Evolutionary conservation across 73 alveolate genomes (phyloP).

Genomic region (Paramecium biaurelia): DNA sequence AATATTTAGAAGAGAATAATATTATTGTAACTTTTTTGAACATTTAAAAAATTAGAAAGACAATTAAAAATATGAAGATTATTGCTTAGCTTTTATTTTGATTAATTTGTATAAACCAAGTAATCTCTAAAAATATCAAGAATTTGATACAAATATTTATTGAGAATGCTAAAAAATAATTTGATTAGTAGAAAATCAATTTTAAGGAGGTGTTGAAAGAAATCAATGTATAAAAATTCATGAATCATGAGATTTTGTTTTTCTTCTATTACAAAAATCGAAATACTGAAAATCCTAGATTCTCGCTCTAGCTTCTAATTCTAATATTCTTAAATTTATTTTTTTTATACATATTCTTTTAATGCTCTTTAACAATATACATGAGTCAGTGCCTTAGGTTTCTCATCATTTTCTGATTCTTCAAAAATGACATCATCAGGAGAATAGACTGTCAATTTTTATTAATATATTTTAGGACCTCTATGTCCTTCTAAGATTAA

Average conservation of each 20-base stretch:
- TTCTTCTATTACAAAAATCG: not conserved
- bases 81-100: not conserved
- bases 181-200: not conserved
- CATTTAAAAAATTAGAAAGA: too few relatives aligned
- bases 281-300: not conserved
- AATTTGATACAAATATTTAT: not conserved
- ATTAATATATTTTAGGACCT: not conserved
- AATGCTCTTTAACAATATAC: not conserved
- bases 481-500: not conserved
- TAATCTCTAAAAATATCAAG: not conserved
- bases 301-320: not conserved
- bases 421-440: conserved; percentile 10
- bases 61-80: not conserved
- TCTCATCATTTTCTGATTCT: not conserved
- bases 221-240: not conserved
- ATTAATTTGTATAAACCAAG: not conserved
- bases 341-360: not conserved
- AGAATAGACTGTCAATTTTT: not conserved
- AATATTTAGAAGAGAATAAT: not conserved
- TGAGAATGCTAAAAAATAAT: not conserved
- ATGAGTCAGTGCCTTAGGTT: not conserved
- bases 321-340: not conserved
- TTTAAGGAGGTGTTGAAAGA: not conserved
- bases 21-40: too few relatives aligned
- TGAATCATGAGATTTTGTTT: not conserved